Percentiles rank a stretch among this genome's conserved stretches.
Evolutionary conservation across 371 early-diverging fungal genomes (phyloP).

Genomic region (Mortierella sp.): DNA sequence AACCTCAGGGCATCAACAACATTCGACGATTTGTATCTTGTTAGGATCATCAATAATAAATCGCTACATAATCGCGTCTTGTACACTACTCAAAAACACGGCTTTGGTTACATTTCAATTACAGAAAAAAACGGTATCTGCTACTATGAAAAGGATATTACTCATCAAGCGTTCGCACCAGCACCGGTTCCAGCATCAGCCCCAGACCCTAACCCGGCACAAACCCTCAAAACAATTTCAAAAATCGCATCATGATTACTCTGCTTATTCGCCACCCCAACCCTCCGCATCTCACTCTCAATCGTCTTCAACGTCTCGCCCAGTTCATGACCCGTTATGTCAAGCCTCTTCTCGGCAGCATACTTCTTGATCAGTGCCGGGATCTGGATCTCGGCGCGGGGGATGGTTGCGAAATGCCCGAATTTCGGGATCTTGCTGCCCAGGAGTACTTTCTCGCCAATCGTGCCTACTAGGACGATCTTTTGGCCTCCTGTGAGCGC

Average conservation of each 20-base stretch:
- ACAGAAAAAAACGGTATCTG: background rate
- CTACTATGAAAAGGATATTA: background rate
- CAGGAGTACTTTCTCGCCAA: constrained; percentile 20
- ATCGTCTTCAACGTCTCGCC: constrained; percentile 23
- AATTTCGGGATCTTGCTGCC: constrained; percentile 20
- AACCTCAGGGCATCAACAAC: background rate
- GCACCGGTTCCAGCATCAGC: background rate
- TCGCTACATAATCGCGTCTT: background rate
- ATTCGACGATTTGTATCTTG: background rate
- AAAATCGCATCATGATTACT: constrained; percentile 21
- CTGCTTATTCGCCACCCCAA: constrained; percentile 19
- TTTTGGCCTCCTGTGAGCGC: background rate
- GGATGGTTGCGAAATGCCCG: constrained; percentile 25
- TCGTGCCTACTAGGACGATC: constrained; percentile 32
- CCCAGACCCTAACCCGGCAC: background rate
- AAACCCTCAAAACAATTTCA: constrained; percentile 12
- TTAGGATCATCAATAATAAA: background rate
- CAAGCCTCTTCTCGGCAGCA: constrained; percentile 1
- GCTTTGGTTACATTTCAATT: background rate
- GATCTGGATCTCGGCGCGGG: constrained; percentile 35
- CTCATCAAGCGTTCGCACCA: background rate
- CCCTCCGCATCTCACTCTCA: constrained; percentile 23
- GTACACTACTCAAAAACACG: background rate
- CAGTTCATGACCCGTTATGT: constrained; percentile 14
- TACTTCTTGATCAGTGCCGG: constrained; percentile 23